These are phyloP conservation scores for Xylaria sp. DNA, from an alignment of 2,329 filamentous ascomycete species.

Conservation along the genomic window DNA sequence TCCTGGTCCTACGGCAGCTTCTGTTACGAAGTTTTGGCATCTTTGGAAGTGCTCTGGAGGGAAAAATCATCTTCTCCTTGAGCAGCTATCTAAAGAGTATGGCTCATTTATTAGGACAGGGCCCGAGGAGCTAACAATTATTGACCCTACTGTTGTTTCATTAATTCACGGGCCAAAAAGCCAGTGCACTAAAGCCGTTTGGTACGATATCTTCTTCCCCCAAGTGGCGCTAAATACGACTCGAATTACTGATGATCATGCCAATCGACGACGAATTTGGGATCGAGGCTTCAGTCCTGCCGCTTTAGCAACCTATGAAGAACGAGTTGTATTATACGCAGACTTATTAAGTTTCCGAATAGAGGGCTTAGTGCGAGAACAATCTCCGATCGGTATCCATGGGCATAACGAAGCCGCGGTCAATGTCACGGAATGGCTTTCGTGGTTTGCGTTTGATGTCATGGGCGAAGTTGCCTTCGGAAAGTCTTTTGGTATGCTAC, in stretches of 20 bases:
- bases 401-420: background rate
- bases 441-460: conserved; percentile 32
- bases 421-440: conserved; percentile 30
- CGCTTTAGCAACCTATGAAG: conserved; percentile 22
- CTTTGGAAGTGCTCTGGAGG: conserved; percentile 23
- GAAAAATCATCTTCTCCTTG: conserved; percentile 28
- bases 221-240: conserved; percentile 25
- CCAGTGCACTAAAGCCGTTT: conserved; percentile 28
- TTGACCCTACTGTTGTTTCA: conserved; percentile 22
- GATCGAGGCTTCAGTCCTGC: conserved; percentile 24
- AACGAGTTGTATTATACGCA: conserved; percentile 25
- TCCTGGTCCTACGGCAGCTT: conserved; percentile 25
- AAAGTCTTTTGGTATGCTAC: conserved; percentile 32
- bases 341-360: conserved; percentile 19
- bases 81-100: conserved; percentile 28
- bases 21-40: conserved; percentile 32
- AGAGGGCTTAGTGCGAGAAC: background rate
- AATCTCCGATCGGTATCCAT: background rate
- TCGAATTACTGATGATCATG: conserved; percentile 22
- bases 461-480: conserved; percentile 36
- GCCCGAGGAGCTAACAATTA: conserved; percentile 32
- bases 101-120: conserved; percentile 33
- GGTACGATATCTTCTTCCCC: conserved; percentile 34
- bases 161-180: conserved; percentile 25
- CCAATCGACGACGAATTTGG: conserved; percentile 27